Conservation (phyloP, 1,284 basidiomycete genomes). For the Moniliophthora roreri region DNA sequence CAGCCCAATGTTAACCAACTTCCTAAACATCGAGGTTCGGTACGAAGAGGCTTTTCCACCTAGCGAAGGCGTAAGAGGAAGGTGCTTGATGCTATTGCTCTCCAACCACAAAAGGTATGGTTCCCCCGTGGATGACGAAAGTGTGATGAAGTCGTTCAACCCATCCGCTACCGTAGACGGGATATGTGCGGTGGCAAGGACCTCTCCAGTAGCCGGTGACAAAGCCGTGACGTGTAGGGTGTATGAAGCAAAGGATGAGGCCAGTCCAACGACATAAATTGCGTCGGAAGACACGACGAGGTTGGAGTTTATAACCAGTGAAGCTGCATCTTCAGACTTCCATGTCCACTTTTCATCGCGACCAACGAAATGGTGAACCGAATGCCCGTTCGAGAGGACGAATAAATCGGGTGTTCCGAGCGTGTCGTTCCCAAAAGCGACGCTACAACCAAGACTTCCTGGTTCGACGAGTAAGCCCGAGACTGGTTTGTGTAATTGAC, state of each 20-base stretch:
- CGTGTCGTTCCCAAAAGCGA: slow-evolving; percentile 31
- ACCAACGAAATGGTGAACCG: slow-evolving; percentile 47
- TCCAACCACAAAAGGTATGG: slow-evolving; percentile 71
- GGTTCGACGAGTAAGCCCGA: slow-evolving; percentile 51
- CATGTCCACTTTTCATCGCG: slow-evolving; percentile 67
- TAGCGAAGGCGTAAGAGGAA: slow-evolving; percentile 56
- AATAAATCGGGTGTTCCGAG: slow-evolving; percentile 35
- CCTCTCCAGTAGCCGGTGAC: slow-evolving; percentile 52
- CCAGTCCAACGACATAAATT: slow-evolving; percentile 69
- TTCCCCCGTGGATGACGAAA: slow-evolving; percentile 28
- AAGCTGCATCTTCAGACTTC: slow-evolving; percentile 67
- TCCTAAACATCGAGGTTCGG: slow-evolving; percentile 43
- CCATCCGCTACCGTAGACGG: slow-evolving; percentile 57
- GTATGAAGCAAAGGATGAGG: slow-evolving; percentile 61
- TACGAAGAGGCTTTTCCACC: slow-evolving; percentile 43
- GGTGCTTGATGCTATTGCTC: slow-evolving; percentile 49
- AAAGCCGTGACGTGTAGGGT: slow-evolving; percentile 68
- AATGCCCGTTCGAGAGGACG: slow-evolving; percentile 61
- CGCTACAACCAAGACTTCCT: slow-evolving; percentile 36
- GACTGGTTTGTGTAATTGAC: slow-evolving; percentile 49
- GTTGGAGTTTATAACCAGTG: slow-evolving; percentile 63
- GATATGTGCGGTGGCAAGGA: slow-evolving; percentile 52
- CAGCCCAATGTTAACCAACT: slow-evolving; percentile 58
- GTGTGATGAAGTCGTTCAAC: slow-evolving; percentile 39
- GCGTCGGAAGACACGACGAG: slow-evolving; percentile 51